Evolutionary conservation across 1,139 yeast species (phyloP), one percentile per base, ranked within the genome.

Genomic region (Hanseniaspora sp.): DNA sequence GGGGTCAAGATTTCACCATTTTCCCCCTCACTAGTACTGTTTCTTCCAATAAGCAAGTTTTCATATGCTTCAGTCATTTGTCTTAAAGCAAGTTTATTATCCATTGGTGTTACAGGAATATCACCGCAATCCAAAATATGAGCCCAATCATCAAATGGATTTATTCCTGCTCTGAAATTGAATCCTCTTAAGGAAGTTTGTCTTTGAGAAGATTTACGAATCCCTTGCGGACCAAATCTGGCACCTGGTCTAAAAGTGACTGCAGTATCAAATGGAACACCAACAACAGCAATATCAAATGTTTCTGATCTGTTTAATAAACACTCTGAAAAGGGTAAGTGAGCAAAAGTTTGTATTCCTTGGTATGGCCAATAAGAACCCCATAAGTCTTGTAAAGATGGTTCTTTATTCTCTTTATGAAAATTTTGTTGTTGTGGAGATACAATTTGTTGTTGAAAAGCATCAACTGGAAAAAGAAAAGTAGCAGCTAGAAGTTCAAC

Each of bases 251-350:
- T 71, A 64, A 80, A 83, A 1, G 86, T 77, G 0, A 79, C 79
- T 0, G 87, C 88, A 4, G 90, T 83, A 62, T 83, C 92, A 62
- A 83, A 83, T 0, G 92, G 92, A 6, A 82, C 84, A 9, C 92
- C 92, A 57, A 84, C 74, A 28, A 84, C 62, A 0, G 81, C 94
- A 54, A 84, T 74, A 61, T 84, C 94, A 60, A 74, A 83, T 1
- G 69, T 61, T 4, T 66, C 62, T 1, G 72, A 74, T 1, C 76
- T 70, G 51, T 79, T 69, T 8, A 77, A 56, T 37, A 84, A 71
- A 62, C 94, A 84, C 58, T 72, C 71, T 45, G 75, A 71, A 59
- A 77, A 74, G 31, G 80, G 79, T 55, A 83, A 69, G 59, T 84
- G 90, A 6, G 92, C 92, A 72, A 83, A 84, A 0, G 92, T 80